Percentiles rank a stretch among this genome's conserved stretches.
These are phyloP conservation scores for Metschnikowia cubensis DNA, from an alignment of 805 yeast genomes.

Conservation along the genomic window DNA sequence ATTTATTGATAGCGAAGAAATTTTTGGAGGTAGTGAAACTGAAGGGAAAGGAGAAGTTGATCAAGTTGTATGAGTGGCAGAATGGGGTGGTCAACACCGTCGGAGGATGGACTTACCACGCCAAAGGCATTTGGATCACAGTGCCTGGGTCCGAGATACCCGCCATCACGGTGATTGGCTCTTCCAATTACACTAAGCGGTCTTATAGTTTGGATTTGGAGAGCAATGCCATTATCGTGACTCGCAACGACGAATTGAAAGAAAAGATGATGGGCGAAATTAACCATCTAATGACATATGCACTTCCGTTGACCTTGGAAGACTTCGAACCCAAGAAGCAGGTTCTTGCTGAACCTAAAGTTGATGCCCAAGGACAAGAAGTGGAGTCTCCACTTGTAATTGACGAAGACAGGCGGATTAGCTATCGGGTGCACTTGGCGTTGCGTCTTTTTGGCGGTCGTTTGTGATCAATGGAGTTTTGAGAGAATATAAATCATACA, in stretches of 20 bases:
- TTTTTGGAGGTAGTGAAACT: constrained; percentile 54
- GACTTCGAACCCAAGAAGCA: constrained; percentile 48
- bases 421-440: constrained; percentile 61
- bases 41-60: constrained; percentile 39
- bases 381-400: constrained; percentile 28
- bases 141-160: constrained; percentile 58
- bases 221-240: constrained; percentile 75
- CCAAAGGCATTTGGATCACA: constrained; percentile 88
- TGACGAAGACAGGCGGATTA: constrained; percentile 56
- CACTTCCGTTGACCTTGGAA: constrained; percentile 49
- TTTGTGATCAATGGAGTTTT: background rate
- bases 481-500: background rate
- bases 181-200: constrained; percentile 88
- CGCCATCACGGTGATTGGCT: constrained; percentile 77
- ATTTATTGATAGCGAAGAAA: constrained; percentile 65
- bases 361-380: constrained; percentile 17
- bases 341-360: constrained; percentile 10
- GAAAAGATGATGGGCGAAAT: constrained; percentile 58
- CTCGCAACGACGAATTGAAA: constrained; percentile 61
- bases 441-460: constrained; percentile 30
- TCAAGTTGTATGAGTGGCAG: constrained; percentile 77
- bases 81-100: constrained; percentile 77
- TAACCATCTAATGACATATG: constrained; percentile 50
- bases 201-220: constrained; percentile 88
- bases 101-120: constrained; percentile 96